Evolutionary conservation across 2,329 filamentous ascomycete genomes (phyloP).

Genomic region (Colletotrichum abscissum): DNA sequence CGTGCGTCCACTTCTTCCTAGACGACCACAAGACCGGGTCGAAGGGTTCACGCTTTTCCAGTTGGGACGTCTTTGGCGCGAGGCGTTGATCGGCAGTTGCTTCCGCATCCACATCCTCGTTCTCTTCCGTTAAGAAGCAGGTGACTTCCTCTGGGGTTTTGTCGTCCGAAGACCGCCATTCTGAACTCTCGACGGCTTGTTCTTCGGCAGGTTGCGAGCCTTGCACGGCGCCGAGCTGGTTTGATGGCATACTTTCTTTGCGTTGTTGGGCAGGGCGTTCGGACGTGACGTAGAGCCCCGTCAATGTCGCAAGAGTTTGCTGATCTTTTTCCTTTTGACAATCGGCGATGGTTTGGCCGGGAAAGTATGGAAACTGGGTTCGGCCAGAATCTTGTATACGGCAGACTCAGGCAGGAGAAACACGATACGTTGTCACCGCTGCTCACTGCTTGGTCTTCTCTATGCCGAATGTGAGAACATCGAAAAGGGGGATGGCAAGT

Average conservation of each 20-base stretch:
- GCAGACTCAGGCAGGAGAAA: background rate
- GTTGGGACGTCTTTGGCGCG: background rate
- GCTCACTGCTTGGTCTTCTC: background rate
- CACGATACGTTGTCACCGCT: background rate
- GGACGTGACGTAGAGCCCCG: background rate
- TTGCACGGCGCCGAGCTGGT: background rate
- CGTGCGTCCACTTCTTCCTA: conserved; percentile 24
- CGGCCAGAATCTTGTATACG: background rate
- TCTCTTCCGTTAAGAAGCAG: background rate
- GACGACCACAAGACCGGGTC: conserved; percentile 15
- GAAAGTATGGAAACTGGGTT: background rate
- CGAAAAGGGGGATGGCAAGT: background rate
- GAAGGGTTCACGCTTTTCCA: conserved; percentile 6
- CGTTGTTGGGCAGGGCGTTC: background rate
- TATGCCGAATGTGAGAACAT: background rate
- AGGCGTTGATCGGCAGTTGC: background rate
- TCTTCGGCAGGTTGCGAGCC: background rate
- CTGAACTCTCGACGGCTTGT: background rate
- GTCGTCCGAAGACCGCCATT: conserved; percentile 2
- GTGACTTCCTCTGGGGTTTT: background rate
- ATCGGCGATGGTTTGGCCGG: background rate
- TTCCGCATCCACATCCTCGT: background rate
- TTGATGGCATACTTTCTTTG: background rate
- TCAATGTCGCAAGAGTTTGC: background rate
- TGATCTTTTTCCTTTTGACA: background rate